phyloP scores from a whole-genome alignment of 2,329 filamentous ascomycete genomes.

The Daldinia sp. region DNA sequence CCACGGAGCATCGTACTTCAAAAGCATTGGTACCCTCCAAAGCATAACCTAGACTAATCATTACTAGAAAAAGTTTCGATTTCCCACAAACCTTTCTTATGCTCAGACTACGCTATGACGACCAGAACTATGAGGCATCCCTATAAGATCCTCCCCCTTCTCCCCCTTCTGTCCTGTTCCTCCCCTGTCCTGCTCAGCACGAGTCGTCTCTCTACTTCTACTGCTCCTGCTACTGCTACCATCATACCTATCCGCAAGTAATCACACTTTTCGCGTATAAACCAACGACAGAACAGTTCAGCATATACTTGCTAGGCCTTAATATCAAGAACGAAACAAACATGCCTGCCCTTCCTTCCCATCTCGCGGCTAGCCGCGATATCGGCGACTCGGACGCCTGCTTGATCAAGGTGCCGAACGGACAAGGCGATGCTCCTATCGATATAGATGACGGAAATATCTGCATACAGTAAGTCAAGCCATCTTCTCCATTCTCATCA shows the following conservation, averaged over 20 bases:
- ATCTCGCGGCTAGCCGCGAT: background rate
- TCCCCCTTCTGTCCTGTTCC: background rate
- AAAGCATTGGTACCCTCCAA: background rate
- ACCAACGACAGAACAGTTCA: background rate
- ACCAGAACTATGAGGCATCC: background rate
- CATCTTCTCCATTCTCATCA: background rate
- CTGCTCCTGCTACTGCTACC: background rate
- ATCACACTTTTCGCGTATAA: background rate
- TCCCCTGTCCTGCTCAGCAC: background rate
- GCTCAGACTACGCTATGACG: background rate
- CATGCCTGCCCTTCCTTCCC: background rate
- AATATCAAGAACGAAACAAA: background rate
- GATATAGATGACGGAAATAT: background rate
- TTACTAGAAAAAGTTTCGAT: background rate
- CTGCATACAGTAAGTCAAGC: slow-evolving; percentile 15
- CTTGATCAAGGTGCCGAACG: slow-evolving; percentile 13
- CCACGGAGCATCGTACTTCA: background rate
- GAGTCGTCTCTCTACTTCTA: background rate
- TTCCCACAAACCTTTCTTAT: background rate
- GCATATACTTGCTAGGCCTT: background rate
- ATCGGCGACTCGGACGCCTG: background rate
- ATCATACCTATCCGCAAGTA: background rate
- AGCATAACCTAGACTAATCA: background rate
- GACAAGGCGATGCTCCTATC: background rate
- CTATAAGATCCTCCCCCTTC: background rate